phyloP scores from a whole-genome alignment of 2,329 filamentous ascomycete species.

The Diaporthe batatas region DNA sequence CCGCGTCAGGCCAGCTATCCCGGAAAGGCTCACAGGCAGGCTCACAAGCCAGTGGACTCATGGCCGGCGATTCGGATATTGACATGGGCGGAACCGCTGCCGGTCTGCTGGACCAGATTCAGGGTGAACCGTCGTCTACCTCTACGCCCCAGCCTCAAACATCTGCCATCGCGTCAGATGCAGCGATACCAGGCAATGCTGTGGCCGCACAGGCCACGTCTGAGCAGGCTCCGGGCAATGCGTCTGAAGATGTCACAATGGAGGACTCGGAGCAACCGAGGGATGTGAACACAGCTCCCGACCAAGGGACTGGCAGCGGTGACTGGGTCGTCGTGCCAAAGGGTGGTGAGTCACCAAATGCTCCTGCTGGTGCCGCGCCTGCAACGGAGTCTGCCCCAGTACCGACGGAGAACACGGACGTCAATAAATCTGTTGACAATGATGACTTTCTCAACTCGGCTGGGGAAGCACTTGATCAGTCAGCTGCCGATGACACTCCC shows the following conservation, averaged over 20 bases:
- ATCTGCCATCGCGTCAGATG: conserved; percentile 69
- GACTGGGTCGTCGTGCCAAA: conserved; percentile 85
- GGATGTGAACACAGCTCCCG: conserved; percentile 64
- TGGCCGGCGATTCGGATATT: conserved; percentile 72
- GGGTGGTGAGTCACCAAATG: conserved; percentile 61
- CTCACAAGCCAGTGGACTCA: conserved; percentile 68
- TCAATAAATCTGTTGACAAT: conserved; percentile 57
- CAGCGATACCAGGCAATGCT: conserved; percentile 67
- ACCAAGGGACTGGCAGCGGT: conserved; percentile 66
- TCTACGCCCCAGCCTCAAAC: conserved; percentile 73
- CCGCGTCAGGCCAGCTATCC: conserved; percentile 55
- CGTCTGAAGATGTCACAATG: conserved; percentile 59
- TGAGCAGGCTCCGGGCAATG: conserved; percentile 45
- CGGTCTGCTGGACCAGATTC: conserved; percentile 77
- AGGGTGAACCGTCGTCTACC: conserved; percentile 70
- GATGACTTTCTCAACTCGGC: conserved; percentile 76
- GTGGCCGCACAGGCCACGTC: conserved; percentile 59
- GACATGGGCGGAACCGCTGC: conserved; percentile 76
- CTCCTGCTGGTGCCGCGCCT: conserved; percentile 29
- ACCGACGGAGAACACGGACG: conserved; percentile 26
- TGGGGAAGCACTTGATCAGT: conserved; percentile 76
- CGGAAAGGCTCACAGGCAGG: conserved; percentile 67
- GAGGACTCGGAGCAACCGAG: conserved; percentile 51
- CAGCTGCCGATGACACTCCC: conserved; percentile 60
- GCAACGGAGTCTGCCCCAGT: conserved; percentile 44